Evolutionary conservation across 192 early-diverging fungal genomes (phyloP).

Genomic region (Umbelopsis sp.): DNA sequence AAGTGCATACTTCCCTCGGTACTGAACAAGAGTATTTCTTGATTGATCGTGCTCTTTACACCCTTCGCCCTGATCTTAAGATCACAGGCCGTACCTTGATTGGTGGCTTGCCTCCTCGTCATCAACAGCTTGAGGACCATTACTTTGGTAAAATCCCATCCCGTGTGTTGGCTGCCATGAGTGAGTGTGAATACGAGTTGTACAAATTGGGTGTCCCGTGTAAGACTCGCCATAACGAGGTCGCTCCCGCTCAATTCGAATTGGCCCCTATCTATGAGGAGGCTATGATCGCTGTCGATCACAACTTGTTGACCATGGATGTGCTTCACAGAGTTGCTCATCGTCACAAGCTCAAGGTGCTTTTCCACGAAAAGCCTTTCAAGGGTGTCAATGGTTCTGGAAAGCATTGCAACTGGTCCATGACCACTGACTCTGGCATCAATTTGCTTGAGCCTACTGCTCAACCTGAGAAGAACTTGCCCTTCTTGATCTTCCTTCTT

Average conservation of each 20-base stretch:
- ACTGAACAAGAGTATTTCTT: slow-evolving; percentile 99
- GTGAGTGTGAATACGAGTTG: slow-evolving; percentile 93
- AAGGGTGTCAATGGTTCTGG: slow-evolving; percentile 98
- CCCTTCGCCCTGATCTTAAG: slow-evolving; percentile 94
- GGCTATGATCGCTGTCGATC: slow-evolving; percentile 92
- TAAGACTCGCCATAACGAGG: slow-evolving; percentile 99
- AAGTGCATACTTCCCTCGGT: slow-evolving; percentile 91
- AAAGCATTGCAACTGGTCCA: slow-evolving; percentile 99
- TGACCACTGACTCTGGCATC: slow-evolving; percentile 92
- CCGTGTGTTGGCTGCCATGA: slow-evolving; percentile 89
- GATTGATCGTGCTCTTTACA: slow-evolving; percentile 93
- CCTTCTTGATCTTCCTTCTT: slow-evolving; percentile 93
- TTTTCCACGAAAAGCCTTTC: slow-evolving; percentile 99
- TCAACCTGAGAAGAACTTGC: slow-evolving; percentile 96
- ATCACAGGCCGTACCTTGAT: slow-evolving; percentile 95
- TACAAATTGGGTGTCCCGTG: slow-evolving; percentile 93
- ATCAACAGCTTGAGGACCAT: slow-evolving; percentile 99
- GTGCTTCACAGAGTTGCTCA: slow-evolving; percentile 96
- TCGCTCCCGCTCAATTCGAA: slow-evolving; percentile 97
- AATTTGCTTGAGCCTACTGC: slow-evolving; percentile 96
- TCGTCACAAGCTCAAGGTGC: slow-evolving; percentile 92
- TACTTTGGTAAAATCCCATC: slow-evolving; percentile 98
- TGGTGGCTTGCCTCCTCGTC: slow-evolving; percentile 91
- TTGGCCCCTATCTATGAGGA: slow-evolving; percentile 98
- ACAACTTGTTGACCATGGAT: slow-evolving; percentile 99